Evolutionary conservation across 345 rosid genomes (phyloP), one percentile per base, ranked within the genome.

Genomic region (Kernera saxatilis): DNA sequence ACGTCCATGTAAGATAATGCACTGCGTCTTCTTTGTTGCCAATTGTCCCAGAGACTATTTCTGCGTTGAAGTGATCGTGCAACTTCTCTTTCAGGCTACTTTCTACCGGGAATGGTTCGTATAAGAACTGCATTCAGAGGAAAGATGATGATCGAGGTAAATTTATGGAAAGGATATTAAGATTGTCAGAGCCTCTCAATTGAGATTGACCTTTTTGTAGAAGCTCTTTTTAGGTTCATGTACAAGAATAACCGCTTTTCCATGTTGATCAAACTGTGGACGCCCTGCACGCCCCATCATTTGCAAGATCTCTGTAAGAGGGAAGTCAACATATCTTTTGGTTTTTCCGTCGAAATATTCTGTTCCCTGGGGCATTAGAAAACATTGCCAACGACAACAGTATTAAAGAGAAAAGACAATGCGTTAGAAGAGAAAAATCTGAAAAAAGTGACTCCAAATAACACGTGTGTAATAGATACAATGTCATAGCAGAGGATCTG

Each of bases 241-340:
- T 77, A 91, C 98, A 78, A 93, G 97, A 78, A 93, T 89, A 67
- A 93, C 98, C 50, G 97, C 98, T 85, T 93, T 93, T 65, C 98
- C 98, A 78, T 93, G 91, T 75, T 93, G 97, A 79, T 93, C 97
- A 77, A 82, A 93, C 50, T 93, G 98, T n/a, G 98, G 98, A 33
- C 98, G 93, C 37, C 98, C 98, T 19, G 98, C 98, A 81, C 98
- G 98, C 39, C 98, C 98, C 98, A 93, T 93, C 98, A 93, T 93
- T 86, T 93, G 98, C 86, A 93, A 79, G 67, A 93, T 93, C 79
- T 93, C 98, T 21, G 98, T 93, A 82, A 91, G 92, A 3, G 98
- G 98, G 40, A 84, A 91, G 78, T 91, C 97, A 9, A 89, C 96
- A 79, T 93, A 93, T 87, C 97, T 86, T 82, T 91, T 93, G 71